phyloP scores from a whole-genome alignment of 352 stramenopile species.

The Saprolegnia parasitica region DNA sequence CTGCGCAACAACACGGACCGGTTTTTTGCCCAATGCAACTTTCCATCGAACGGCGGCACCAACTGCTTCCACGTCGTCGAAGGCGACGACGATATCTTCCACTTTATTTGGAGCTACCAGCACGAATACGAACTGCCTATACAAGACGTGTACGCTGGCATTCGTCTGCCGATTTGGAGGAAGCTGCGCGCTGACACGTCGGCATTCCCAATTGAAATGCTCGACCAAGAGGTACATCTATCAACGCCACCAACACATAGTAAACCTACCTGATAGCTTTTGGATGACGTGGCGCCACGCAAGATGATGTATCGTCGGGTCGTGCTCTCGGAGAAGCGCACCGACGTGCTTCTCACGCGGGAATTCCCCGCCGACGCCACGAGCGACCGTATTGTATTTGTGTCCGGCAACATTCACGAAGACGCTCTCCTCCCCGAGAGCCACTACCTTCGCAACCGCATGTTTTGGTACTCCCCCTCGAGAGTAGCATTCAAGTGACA shows the following conservation, averaged over 20 bases:
- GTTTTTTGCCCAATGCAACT: constrained; percentile 2
- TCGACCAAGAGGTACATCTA: constrained; percentile 3
- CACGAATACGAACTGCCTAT: background rate
- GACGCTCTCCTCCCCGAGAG: constrained; percentile 10
- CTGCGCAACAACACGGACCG: background rate
- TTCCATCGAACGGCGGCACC: background rate
- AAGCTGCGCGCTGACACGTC: constrained; percentile 10
- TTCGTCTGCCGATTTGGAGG: background rate
- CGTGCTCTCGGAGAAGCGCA: constrained; percentile 6
- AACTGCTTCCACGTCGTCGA: background rate
- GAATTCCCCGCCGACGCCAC: background rate
- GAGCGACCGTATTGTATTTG: background rate
- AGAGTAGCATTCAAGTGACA: background rate
- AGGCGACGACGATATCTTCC: constrained; percentile 3
- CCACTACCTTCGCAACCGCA: constrained; percentile 11
- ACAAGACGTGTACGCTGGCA: background rate
- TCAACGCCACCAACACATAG: background rate
- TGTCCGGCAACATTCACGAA: constrained; percentile 15
- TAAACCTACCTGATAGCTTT: background rate
- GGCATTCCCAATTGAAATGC: background rate
- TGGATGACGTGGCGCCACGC: background rate
- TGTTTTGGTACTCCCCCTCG: constrained; percentile 10
- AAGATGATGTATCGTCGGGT: constrained; percentile 15
- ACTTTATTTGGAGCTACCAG: constrained; percentile 16
- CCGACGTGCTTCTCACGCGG: background rate